Conservation (phyloP, 352 stramenopile genomes). For the Phytophthora macrochlamydospora region DNA sequence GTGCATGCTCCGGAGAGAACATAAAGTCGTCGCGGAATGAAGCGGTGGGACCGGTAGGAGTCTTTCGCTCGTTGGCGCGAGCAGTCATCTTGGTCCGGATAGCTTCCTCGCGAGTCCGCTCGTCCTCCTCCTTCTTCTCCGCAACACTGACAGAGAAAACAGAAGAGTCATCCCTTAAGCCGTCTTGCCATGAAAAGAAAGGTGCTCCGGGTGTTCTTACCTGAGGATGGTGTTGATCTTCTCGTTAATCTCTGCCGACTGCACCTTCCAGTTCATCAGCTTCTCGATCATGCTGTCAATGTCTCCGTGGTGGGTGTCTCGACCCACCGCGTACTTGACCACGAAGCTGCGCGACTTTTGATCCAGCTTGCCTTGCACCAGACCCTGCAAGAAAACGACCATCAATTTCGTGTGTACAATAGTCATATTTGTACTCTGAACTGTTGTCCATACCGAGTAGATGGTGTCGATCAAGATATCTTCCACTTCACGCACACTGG, state of each 20-base stretch:
- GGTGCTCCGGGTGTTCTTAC: constrained; percentile 26
- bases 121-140: constrained; percentile 57
- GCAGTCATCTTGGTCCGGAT: constrained; percentile 62
- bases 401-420: neutral
- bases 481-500: constrained; percentile 88
- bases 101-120: constrained; percentile 50
- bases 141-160: constrained; percentile 40
- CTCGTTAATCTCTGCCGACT: constrained; percentile 59
- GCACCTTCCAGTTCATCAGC: constrained; percentile 80
- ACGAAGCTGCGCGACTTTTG: constrained; percentile 83
- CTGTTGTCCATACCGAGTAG: constrained; percentile 73
- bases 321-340: constrained; percentile 89
- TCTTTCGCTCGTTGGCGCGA: constrained; percentile 59
- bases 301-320: constrained; percentile 85
- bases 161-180: constrained; percentile 8
- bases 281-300: constrained; percentile 91
- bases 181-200: neutral
- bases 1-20: constrained; percentile 40
- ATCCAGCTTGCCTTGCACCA: constrained; percentile 92
- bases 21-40: constrained; percentile 57
- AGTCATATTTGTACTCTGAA: too few species aligned
- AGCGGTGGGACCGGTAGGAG: constrained; percentile 18
- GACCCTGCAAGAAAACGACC: constrained; percentile 43
- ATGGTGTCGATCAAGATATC: constrained; percentile 94
- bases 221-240: constrained; percentile 76